A percentile compares a stretch with the other conserved stretches of the same genome.
These are phyloP conservation scores for Kluyveromyces sp. DNA, from an alignment of 1,139 yeast genomes.

Conservation along the genomic window DNA sequence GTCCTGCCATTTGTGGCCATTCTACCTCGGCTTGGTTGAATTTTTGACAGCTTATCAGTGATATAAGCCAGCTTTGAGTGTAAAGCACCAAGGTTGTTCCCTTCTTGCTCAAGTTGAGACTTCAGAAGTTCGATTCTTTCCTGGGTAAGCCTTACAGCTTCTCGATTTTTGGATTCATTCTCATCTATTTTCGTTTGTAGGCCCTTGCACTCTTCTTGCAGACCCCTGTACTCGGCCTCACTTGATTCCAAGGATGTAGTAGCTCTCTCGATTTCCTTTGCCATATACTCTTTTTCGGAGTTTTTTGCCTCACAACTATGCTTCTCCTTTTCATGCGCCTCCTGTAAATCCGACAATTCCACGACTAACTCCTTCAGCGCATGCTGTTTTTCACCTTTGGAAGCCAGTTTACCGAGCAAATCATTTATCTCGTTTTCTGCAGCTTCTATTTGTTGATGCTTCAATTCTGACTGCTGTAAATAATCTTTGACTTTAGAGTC, in stretches of 20 bases:
- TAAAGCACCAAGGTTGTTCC: slow-evolving; percentile 13
- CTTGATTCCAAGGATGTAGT: slow-evolving; percentile 49
- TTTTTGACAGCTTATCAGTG: slow-evolving; percentile 16
- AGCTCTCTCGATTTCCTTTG: slow-evolving; percentile 58
- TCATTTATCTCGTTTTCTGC: slow-evolving; percentile 33
- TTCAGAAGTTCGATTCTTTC: slow-evolving; percentile 27
- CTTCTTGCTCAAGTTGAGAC: slow-evolving; percentile 27
- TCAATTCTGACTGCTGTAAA: slow-evolving; percentile 34
- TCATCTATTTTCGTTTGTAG: slow-evolving; percentile 17
- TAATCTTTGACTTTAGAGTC: slow-evolving; percentile 21
- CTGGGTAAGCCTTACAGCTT: slow-evolving; percentile 28
- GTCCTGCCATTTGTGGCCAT: slow-evolving; percentile 10
- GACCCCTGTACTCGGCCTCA: slow-evolving; percentile 34
- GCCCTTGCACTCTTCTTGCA: slow-evolving; percentile 33
- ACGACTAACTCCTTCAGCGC: slow-evolving; percentile 23
- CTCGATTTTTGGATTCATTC: slow-evolving; percentile 13
- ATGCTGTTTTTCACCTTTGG: slow-evolving; percentile 23
- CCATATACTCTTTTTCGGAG: slow-evolving; percentile 61
- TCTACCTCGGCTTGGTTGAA: slow-evolving; percentile 24
- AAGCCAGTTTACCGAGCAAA: slow-evolving; percentile 25
- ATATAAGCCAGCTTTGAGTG: slow-evolving; percentile 16
- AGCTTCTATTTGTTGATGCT: slow-evolving; percentile 36
- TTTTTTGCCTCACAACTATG: slow-evolving; percentile 35
- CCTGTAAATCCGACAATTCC: slow-evolving; percentile 39
- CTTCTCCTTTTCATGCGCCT: slow-evolving; percentile 35